phyloP scores from a whole-genome alignment of 2,329 filamentous ascomycete species.

The Apiospora malaysiana region DNA sequence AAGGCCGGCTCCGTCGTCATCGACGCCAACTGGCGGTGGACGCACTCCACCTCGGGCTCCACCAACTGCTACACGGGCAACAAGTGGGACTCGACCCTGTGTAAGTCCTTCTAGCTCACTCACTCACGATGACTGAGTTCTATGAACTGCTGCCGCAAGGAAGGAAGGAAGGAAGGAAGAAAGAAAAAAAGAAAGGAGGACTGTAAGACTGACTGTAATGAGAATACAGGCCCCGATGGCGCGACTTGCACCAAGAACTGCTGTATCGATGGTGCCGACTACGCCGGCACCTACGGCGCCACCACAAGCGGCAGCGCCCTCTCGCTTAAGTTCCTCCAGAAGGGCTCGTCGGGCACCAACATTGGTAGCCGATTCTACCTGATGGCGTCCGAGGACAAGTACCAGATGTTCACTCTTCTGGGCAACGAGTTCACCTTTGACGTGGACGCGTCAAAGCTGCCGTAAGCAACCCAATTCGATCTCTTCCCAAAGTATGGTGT shows the following conservation, averaged over 20 bases:
- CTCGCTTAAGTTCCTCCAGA: constrained; percentile 57
- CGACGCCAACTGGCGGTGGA: constrained; percentile 60
- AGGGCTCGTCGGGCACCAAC: constrained; percentile 46
- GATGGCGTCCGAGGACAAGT: constrained; percentile 58
- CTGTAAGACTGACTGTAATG: not conserved
- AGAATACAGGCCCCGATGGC: constrained; percentile 38
- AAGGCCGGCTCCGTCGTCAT: constrained; percentile 51
- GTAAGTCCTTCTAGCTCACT: not conserved
- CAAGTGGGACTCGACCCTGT: constrained; percentile 40
- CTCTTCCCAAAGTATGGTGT: not conserved
- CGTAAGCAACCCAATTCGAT: constrained; percentile 27
- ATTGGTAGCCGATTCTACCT: constrained; percentile 60
- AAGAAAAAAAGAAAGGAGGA: not conserved
- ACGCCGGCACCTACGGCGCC: constrained; percentile 52
- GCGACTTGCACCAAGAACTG: constrained; percentile 47
- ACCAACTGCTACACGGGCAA: constrained; percentile 57
- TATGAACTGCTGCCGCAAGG: too few species aligned
- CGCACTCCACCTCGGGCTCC: constrained; percentile 45
- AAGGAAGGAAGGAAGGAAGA: too few species aligned
- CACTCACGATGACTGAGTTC: too few species aligned
- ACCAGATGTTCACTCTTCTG: constrained; percentile 63
- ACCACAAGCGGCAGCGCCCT: constrained; percentile 51
- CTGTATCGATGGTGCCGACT: constrained; percentile 52
- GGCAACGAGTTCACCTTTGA: constrained; percentile 69
- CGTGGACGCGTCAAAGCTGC: constrained; percentile 64